Evolutionary conservation across 495 filamentous ascomycete species (phyloP).

Genomic region (Antarctomyces pellizariae): DNA sequence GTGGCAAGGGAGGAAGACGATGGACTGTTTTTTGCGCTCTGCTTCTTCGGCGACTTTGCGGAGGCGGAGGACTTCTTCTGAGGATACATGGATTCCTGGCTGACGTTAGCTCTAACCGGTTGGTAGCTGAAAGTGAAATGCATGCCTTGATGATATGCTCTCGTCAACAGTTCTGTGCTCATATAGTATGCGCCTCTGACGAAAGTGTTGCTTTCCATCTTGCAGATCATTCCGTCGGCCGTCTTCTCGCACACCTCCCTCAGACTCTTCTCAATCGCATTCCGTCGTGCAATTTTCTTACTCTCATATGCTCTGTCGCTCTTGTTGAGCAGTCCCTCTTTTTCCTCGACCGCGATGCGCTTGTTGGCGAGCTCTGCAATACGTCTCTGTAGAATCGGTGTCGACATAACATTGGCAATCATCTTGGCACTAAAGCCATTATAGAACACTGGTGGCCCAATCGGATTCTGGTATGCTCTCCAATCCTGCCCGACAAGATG

Average conservation of each 20-base stretch:
- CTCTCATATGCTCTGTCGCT: constrained; percentile 20
- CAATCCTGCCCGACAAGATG: constrained; percentile 81
- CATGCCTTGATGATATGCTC: constrained; percentile 80
- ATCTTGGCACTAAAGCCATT: constrained; percentile 78
- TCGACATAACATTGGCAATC: constrained; percentile 49
- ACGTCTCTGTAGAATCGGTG: constrained; percentile 45
- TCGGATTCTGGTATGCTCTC: constrained; percentile 74
- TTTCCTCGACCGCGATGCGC: constrained; percentile 49
- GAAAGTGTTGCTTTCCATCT: constrained; percentile 87
- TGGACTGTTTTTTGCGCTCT: constrained; percentile 69
- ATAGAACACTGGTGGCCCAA: constrained; percentile 88
- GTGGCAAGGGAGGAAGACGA: constrained; percentile 89
- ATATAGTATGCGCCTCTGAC: constrained; percentile 84
- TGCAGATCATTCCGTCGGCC: constrained; percentile 94
- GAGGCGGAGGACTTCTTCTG: constrained; percentile 70
- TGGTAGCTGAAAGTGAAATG: constrained; percentile 1
- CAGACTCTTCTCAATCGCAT: constrained; percentile 36
- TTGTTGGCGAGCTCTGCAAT: constrained; percentile 54
- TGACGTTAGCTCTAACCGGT: constrained; percentile 2
- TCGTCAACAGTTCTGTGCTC: constrained; percentile 62
- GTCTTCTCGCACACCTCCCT: constrained; percentile 37
- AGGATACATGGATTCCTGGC: constrained; percentile 73
- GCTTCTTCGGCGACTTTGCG: constrained; percentile 63
- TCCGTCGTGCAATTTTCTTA: constrained; percentile 29
- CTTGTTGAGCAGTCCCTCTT: constrained; percentile 40